A percentile compares a stretch with the other conserved stretches of the same genome.
Conservation (phyloP, 345 rosid species). For the Brassica nigra region DNA sequence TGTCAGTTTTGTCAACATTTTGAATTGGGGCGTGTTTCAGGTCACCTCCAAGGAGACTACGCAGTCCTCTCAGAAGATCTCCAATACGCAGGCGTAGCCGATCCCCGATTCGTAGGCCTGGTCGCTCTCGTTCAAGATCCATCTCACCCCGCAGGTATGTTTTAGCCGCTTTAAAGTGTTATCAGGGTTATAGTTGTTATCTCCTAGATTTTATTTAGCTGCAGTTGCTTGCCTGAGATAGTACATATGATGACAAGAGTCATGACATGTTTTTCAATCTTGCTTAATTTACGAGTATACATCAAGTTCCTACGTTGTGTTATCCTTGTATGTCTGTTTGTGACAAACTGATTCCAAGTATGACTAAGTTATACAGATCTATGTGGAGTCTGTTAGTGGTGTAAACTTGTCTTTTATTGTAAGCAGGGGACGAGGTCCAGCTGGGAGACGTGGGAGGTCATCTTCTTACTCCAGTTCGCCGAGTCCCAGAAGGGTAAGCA, state of each 20-base stretch:
- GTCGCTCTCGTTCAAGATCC: conserved; percentile 81
- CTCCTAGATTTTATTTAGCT: not conserved
- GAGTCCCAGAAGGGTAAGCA: conserved; percentile 79
- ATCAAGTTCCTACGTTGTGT: not conserved
- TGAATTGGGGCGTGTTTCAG: conserved; percentile 43
- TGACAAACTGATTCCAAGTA: not conserved
- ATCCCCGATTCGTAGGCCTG: conserved; percentile 83
- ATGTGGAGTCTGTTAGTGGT: not conserved
- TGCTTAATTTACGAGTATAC: not conserved
- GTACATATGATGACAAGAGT: not conserved
- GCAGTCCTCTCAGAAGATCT: conserved; percentile 90
- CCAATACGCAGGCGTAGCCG: conserved; percentile 90
- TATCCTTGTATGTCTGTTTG: not conserved
- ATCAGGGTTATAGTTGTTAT: not conserved
- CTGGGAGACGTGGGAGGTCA: conserved; percentile 83
- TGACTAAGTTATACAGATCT: not conserved
- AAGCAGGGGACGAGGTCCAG: conserved; percentile 81
- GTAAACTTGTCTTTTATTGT: conserved; percentile 4
- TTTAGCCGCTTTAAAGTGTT: not conserved
- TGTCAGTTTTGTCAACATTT: not conserved
- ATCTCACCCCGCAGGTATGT: conserved; percentile 68
- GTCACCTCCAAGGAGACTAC: conserved; percentile 79
- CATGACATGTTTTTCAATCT: not conserved
- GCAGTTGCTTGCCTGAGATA: conserved; percentile 13
- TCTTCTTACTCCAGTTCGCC: conserved; percentile 90